Evolutionary conservation across 1,139 yeast species (phyloP).

Genomic region (Hemisphaericaspora lyxosophila): DNA sequence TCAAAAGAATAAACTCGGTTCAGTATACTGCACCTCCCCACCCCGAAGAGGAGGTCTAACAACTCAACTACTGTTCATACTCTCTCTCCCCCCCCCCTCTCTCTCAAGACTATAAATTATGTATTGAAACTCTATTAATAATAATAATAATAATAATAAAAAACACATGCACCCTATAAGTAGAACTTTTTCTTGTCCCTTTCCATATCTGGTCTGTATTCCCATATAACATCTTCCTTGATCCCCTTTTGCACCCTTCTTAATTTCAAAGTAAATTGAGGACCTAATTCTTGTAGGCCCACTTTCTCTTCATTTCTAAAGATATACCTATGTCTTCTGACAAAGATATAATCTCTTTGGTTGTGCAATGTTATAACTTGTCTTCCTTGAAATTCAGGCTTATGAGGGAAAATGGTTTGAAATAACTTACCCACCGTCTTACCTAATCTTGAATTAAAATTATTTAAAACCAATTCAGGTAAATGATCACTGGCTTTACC

Average conservation of each 20-base stretch:
- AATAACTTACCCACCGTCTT: slow-evolving; percentile 88
- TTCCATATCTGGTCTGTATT: slow-evolving; percentile 94
- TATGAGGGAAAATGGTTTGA: slow-evolving; percentile 87
- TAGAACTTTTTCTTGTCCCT: slow-evolving; percentile 91
- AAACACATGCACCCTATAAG: slow-evolving; percentile 37
- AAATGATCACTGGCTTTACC: slow-evolving; percentile 87
- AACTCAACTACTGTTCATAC: too few relatives aligned
- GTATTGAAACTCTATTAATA: not conserved
- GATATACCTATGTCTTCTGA: slow-evolving; percentile 90
- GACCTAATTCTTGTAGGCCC: slow-evolving; percentile 94
- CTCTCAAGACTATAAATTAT: too few relatives aligned
- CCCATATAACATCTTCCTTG: slow-evolving; percentile 93
- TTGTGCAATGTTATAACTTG: slow-evolving; percentile 94
- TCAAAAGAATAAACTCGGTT: too few relatives aligned
- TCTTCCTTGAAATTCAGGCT: slow-evolving; percentile 91
- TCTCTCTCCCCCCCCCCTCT: too few relatives aligned
- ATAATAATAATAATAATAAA: not conserved
- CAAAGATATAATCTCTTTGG: slow-evolving; percentile 92
- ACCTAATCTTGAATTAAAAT: slow-evolving; percentile 89
- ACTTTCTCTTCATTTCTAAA: slow-evolving; percentile 89
- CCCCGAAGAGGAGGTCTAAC: too few relatives aligned
- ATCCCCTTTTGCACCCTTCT: slow-evolving; percentile 89
- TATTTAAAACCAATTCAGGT: slow-evolving; percentile 89
- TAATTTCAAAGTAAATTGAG: slow-evolving; percentile 87
- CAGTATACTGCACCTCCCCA: too few relatives aligned